Evolutionary conservation across 140 eudicot genomes (phyloP), one percentile per base, ranked within the genome.

Genomic region (Anethum foeniculum): DNA sequence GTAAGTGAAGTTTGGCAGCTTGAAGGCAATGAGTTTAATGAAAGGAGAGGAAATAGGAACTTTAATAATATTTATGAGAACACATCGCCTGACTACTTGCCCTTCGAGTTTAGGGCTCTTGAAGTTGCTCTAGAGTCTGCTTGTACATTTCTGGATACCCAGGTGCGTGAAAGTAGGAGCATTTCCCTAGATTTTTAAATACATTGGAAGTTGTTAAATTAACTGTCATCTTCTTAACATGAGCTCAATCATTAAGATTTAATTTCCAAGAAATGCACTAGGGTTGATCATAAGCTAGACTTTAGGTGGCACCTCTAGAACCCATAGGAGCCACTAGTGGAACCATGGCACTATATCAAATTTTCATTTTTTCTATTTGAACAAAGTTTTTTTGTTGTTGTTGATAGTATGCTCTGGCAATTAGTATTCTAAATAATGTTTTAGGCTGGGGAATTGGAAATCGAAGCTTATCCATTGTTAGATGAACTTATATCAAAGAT

Each of bases 41-140:
- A 86, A 83, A 80, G 92, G 79, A 88, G 87, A 80, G 96, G 90
- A 49, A 84, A 84, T 79, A 87, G 89, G 84, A 89, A 49, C 81
- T 88, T 88, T 77, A 84, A 89, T 77, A 91, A 81, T 83, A 83
- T 90, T 86, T 86, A 80, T 83, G 97, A 91, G 60, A 85, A 88
- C 78, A 41, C 85, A 1, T 95, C 97, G 10, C 92, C 97, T 76
- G 98, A 95, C 84, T 90, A 91, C 81, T 83, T 91, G 91, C 96
- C 97, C 0, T 95, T 92, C 91, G 99, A 92, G 86, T 95, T 95
- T 75, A 91, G 91, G 83, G 99, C 97, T 56, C 88, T 95, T 71
- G 97, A 95, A 93, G 97, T 95, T 85, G 97, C 99, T 85, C 85
- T 95, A 80, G 97, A 95, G 84, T 93, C 98, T 82, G 97, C 97